Evolutionary conservation across 1,284 basidiomycete species (phyloP).

Genomic region (Tilletia horrida): DNA sequence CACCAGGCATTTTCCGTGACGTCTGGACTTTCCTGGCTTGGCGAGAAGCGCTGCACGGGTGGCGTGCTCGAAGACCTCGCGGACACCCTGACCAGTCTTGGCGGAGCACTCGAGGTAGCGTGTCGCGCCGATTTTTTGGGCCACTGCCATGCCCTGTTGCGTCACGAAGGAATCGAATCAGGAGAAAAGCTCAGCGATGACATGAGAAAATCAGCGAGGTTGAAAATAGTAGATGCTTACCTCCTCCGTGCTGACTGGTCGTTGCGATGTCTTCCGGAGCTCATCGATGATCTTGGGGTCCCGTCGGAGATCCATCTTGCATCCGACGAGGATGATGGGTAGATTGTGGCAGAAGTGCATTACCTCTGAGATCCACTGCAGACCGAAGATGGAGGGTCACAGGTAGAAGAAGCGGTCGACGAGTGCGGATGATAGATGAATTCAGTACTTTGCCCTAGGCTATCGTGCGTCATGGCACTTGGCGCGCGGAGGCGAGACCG

Average conservation of each 20-base stretch:
- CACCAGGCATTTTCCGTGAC: conserved; percentile 61
- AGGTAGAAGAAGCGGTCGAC: conserved; percentile 2
- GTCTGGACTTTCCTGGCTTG: conserved; percentile 53
- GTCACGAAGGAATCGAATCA: conserved; percentile 8
- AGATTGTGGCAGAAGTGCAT: conserved; percentile 84
- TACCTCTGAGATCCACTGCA: conserved; percentile 89
- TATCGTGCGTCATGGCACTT: no score
- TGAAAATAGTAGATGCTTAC: conserved; percentile 9
- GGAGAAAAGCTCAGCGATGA: not conserved
- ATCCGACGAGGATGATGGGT: conserved; percentile 80
- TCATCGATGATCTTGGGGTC: conserved; percentile 55
- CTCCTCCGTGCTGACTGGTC: conserved; percentile 53
- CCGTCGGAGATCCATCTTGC: conserved; percentile 63
- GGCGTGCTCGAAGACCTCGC: conserved; percentile 86
- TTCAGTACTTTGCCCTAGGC: no score
- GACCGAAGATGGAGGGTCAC: not conserved
- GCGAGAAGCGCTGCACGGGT: conserved; percentile 73
- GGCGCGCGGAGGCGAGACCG: no score
- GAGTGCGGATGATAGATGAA: no score
- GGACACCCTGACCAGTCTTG: conserved; percentile 81
- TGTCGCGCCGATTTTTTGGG: conserved; percentile 81
- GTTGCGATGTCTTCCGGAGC: conserved; percentile 54
- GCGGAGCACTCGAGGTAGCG: conserved; percentile 88
- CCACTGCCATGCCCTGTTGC: conserved; percentile 73
- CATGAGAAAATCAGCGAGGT: not conserved